phyloP scores from a whole-genome alignment of 1,139 yeast genomes.

The Lizanozyma gosingica region DNA sequence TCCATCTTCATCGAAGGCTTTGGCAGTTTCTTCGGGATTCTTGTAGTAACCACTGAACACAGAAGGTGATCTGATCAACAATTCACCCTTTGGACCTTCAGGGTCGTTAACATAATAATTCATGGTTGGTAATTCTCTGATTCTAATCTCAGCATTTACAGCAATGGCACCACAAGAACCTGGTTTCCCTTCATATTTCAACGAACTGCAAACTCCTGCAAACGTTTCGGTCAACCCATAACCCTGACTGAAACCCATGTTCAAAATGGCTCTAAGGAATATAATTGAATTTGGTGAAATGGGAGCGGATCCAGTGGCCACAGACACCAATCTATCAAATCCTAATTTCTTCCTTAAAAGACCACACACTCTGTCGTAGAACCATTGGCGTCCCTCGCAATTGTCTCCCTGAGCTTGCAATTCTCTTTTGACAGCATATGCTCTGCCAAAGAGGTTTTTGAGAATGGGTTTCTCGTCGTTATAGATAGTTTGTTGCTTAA shows the following conservation, averaged over 20 bases:
- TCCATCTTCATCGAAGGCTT: conserved; percentile 17
- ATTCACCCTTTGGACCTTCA: conserved; percentile 15
- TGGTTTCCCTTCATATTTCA: conserved; percentile 20
- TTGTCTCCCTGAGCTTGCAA: conserved; percentile 23
- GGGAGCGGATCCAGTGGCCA: conserved; percentile 37
- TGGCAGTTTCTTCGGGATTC: conserved; percentile 19
- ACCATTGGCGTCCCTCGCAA: conserved; percentile 19
- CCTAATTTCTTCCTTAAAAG: conserved; percentile 29
- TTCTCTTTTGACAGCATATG: conserved; percentile 22
- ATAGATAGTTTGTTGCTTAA: conserved; percentile 23
- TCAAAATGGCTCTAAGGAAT: conserved; percentile 30
- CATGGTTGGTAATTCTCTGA: conserved; percentile 35
- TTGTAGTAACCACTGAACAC: conserved; percentile 17
- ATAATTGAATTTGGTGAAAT: conserved; percentile 27
- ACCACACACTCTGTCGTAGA: conserved; percentile 22
- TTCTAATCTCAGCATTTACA: conserved; percentile 25
- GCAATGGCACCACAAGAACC: conserved; percentile 34
- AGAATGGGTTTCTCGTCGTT: conserved; percentile 22
- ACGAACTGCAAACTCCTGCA: conserved; percentile 27
- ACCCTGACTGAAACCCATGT: conserved; percentile 31
- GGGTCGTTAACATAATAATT: conserved; percentile 23
- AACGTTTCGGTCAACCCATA: conserved; percentile 40
- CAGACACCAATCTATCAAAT: conserved; percentile 17
- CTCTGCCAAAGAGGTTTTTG: conserved; percentile 17
- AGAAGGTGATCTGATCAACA: conserved; percentile 19